phyloP scores from a whole-genome alignment of 306 rosid genomes.

The Mimosa bimucronata region DNA sequence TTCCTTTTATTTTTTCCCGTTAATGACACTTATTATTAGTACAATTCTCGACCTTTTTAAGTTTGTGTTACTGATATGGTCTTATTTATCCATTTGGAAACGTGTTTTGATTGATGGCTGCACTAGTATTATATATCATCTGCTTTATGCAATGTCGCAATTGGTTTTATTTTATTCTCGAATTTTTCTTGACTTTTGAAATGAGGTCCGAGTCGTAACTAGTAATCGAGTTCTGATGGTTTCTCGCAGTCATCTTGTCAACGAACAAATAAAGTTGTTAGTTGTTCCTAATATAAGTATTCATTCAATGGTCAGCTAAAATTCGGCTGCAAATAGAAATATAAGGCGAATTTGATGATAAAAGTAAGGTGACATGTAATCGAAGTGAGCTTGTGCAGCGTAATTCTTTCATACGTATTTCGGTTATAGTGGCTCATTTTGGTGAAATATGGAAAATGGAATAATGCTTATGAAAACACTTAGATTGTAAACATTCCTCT shows the following conservation, averaged over 20 bases:
- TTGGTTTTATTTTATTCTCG: background rate
- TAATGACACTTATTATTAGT: background rate
- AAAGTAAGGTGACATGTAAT: background rate
- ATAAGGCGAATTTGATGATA: background rate
- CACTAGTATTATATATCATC: background rate
- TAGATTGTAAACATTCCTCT: background rate
- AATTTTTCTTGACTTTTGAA: background rate
- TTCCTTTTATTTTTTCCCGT: background rate
- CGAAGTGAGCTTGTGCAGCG: background rate
- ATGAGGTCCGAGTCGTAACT: background rate
- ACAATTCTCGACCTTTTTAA: no score
- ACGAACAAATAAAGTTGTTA: background rate
- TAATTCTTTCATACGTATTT: background rate
- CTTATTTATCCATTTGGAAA: background rate
- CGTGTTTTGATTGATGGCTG: conserved; percentile 3
- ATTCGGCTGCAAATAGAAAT: background rate
- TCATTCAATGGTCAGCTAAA: background rate
- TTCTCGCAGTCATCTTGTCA: no score
- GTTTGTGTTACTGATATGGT: conserved; percentile 18
- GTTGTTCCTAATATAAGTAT: background rate
- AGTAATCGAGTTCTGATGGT: no score
- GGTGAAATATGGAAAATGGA: background rate
- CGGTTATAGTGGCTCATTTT: background rate
- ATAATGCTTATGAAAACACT: background rate
- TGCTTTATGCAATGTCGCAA: background rate